These are phyloP conservation scores for Plasmodium vivax DNA, from an alignment of 169 alveolate species.

Conservation along the genomic window DNA sequence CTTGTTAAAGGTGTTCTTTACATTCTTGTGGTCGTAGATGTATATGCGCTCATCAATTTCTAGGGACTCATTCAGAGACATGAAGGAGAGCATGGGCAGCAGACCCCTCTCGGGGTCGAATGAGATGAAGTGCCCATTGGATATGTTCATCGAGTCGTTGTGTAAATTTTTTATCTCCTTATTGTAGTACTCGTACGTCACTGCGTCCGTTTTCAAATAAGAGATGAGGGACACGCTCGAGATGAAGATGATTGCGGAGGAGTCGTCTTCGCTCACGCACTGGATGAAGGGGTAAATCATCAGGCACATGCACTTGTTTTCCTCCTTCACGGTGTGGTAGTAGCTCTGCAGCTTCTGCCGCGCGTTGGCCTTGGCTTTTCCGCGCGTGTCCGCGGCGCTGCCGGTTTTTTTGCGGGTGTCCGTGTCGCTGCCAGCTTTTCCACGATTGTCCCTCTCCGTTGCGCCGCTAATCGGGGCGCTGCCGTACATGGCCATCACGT, in stretches of 20 bases:
- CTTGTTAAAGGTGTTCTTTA: constrained; percentile 36
- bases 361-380: not conserved
- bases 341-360: not conserved
- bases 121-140: constrained; percentile 24
- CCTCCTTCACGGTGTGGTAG: constrained; percentile 35
- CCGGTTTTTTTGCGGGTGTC: not conserved
- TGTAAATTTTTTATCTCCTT: constrained; percentile 43
- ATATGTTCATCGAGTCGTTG: constrained; percentile 34
- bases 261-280: constrained; percentile 56
- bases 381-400: not conserved
- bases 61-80: constrained; percentile 36
- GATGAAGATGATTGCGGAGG: constrained; percentile 43
- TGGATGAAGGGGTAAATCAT: constrained; percentile 52
- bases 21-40: constrained; percentile 62
- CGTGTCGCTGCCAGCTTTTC: no score
- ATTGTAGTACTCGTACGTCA: constrained; percentile 50
- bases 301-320: constrained; percentile 41
- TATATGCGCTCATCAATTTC: constrained; percentile 65
- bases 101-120: constrained; percentile 49
- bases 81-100: constrained; percentile 53
- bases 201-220: constrained; percentile 36
- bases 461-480: not conserved
- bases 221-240: constrained; percentile 47
- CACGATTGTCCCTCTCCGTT: not conserved
- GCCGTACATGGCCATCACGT: constrained; percentile 24